A percentile compares a stretch with the other conserved stretches of the same genome.
Evolutionary conservation across 495 filamentous ascomycete species (phyloP).

Genomic region (Penicillium paxilli): DNA sequence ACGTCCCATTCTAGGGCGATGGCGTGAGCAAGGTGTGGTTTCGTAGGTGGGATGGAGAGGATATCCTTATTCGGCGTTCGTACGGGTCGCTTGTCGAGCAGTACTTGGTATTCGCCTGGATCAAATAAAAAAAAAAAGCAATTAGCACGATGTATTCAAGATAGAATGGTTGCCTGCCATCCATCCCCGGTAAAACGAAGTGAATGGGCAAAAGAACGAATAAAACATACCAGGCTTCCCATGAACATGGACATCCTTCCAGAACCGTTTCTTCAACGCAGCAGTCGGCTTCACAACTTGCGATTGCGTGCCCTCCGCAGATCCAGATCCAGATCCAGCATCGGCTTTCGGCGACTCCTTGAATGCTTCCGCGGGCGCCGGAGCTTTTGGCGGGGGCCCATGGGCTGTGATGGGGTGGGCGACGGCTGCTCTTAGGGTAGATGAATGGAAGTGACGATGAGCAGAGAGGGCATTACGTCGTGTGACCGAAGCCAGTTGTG

Average conservation of each 20-base stretch:
- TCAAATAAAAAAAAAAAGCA: conserved; percentile 26
- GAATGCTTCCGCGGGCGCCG: conserved; percentile 58
- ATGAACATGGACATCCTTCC: conserved; percentile 75
- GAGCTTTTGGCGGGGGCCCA: conserved; percentile 81
- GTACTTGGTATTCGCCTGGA: conserved; percentile 65
- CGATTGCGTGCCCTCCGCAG: conserved; percentile 44
- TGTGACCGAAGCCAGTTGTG: conserved; percentile 18
- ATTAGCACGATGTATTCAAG: neutral
- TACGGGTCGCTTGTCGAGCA: conserved; percentile 79
- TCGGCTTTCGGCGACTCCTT: conserved; percentile 52
- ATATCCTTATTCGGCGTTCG: conserved; percentile 71
- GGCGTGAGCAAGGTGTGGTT: conserved; percentile 80
- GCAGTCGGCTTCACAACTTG: conserved; percentile 36
- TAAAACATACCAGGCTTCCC: conserved; percentile 48
- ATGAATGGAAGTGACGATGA: conserved; percentile 56
- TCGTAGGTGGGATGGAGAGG: conserved; percentile 69
- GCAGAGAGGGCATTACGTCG: conserved; percentile 17
- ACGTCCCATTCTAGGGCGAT: conserved; percentile 93
- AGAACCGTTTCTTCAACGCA: conserved; percentile 70
- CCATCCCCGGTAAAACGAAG: no score
- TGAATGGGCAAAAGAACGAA: no score
- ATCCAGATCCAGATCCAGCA: conserved; percentile 43
- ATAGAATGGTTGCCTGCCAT: no score
- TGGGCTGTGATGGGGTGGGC: conserved; percentile 72
- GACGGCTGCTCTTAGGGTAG: conserved; percentile 49